Conservation (phyloP, 2,329 filamentous ascomycete species). For the Lizonia empirigonia region DNA sequence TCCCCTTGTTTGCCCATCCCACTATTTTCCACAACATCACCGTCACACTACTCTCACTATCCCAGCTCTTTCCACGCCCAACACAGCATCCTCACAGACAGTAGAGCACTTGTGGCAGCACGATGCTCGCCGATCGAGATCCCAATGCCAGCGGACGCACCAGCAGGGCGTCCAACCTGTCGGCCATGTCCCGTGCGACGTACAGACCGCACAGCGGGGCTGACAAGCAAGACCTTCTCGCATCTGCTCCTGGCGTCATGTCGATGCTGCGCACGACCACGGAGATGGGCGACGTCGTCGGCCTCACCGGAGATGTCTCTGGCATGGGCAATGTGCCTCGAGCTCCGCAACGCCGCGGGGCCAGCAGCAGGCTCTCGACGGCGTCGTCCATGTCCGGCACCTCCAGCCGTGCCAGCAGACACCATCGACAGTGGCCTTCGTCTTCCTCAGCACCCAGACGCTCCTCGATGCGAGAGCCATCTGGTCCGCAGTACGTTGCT, state of each 20-base stretch:
- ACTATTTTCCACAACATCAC: conserved; percentile 26
- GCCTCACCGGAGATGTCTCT: conserved; percentile 46
- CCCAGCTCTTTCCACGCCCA: conserved; percentile 3
- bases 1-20: conserved; percentile 27
- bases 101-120: conserved; percentile 24
- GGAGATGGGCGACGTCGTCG: conserved; percentile 54
- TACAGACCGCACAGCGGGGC: conserved; percentile 35
- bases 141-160: conserved; percentile 54
- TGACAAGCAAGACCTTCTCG: conserved; percentile 39
- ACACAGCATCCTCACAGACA: not conserved
- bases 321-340: conserved; percentile 48
- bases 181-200: conserved; percentile 44
- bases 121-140: conserved; percentile 54
- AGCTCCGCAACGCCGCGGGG: conserved; percentile 38
- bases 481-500: conserved; percentile 49
- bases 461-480: conserved; percentile 51
- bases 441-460: conserved; percentile 48
- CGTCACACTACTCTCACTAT: conserved; percentile 7
- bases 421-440: conserved; percentile 46
- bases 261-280: conserved; percentile 59
- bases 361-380: conserved; percentile 48
- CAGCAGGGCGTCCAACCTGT: conserved; percentile 55
- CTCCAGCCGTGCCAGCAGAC: conserved; percentile 47
- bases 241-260: conserved; percentile 50
- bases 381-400: conserved; percentile 51